Evolutionary conservation across 2,329 filamentous ascomycete genomes (phyloP).

Genomic region (Fusarium irregulare): DNA sequence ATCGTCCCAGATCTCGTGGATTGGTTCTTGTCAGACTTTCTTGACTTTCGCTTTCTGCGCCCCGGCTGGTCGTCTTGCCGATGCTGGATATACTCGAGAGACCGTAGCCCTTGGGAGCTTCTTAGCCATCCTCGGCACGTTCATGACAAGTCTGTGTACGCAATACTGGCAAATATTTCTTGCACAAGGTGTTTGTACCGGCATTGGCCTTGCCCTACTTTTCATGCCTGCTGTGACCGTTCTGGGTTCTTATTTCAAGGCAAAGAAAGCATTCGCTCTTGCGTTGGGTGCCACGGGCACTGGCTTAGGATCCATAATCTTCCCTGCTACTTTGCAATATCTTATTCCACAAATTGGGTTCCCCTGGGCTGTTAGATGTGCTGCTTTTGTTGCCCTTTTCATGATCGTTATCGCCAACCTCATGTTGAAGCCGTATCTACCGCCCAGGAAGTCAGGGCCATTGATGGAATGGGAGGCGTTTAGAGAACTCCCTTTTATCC

Average conservation of each 20-base stretch:
- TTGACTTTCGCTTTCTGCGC: constrained; percentile 61
- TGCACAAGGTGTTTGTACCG: constrained; percentile 64
- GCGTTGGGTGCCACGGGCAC: constrained; percentile 70
- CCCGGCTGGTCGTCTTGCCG: constrained; percentile 61
- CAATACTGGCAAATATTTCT: constrained; percentile 66
- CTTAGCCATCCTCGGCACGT: constrained; percentile 59
- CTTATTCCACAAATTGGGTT: constrained; percentile 70
- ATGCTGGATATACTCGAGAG: constrained; percentile 60
- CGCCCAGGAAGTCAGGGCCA: constrained; percentile 60
- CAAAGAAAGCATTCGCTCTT: constrained; percentile 66
- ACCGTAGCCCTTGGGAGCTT: constrained; percentile 56
- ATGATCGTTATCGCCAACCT: constrained; percentile 56
- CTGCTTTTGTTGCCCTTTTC: constrained; percentile 70
- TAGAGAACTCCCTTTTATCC: constrained; percentile 64
- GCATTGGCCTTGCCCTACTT: constrained; percentile 65
- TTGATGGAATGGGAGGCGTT: constrained; percentile 69
- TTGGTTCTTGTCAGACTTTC: constrained; percentile 63
- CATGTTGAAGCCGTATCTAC: constrained; percentile 58
- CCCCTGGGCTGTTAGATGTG: constrained; percentile 70
- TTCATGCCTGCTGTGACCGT: constrained; percentile 71
- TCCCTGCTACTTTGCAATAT: constrained; percentile 67
- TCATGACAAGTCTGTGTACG: constrained; percentile 59
- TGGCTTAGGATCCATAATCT: constrained; percentile 66
- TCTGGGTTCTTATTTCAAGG: constrained; percentile 70
- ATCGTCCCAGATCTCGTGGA: constrained; percentile 55